These are phyloP conservation scores for Pseudocercospora macadamiae DNA, from an alignment of 2,329 filamentous ascomycete species.

Conservation along the genomic window DNA sequence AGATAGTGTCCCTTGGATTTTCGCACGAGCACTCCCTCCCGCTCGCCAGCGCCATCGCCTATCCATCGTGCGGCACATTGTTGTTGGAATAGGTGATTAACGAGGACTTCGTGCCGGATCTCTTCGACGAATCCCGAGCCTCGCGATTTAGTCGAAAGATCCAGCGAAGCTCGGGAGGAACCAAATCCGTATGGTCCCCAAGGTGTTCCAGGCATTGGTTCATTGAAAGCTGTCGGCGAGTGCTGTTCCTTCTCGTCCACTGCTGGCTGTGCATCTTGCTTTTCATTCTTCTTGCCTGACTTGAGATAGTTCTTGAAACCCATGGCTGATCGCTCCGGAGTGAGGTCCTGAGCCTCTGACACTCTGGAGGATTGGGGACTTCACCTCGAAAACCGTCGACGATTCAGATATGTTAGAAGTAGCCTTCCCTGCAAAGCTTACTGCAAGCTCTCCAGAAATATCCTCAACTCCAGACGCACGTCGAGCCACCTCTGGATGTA, in stretches of 20 bases:
- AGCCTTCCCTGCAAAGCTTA: background rate
- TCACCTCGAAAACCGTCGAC: background rate
- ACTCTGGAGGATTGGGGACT: background rate
- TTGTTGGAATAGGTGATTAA: conserved; percentile 77
- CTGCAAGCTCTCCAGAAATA: background rate
- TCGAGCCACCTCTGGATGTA: too few relatives aligned
- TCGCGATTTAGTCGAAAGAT: conserved; percentile 20
- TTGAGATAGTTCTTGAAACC: conserved; percentile 67
- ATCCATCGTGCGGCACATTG: conserved; percentile 77
- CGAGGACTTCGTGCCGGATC: conserved; percentile 16
- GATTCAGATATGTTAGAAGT: background rate
- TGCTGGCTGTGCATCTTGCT: conserved; percentile 31
- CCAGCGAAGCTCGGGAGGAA: conserved; percentile 57
- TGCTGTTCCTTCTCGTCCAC: conserved; percentile 24
- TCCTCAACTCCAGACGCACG: too few relatives aligned
- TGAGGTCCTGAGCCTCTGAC: background rate
- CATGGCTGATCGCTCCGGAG: conserved; percentile 49
- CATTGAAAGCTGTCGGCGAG: conserved; percentile 40
- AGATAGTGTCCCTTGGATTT: conserved; percentile 69
- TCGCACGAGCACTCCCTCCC: conserved; percentile 73
- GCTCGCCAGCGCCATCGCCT: conserved; percentile 66
- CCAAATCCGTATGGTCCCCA: conserved; percentile 45
- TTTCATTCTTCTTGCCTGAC: conserved; percentile 49
- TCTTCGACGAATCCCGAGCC: conserved; percentile 20
- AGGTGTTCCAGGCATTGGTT: conserved; percentile 27